A percentile compares a stretch with the other conserved stretches of the same genome.
These are phyloP conservation scores for Tubosaeta sp. DNA, from an alignment of 768 basidiomycete species.

Conservation along the genomic window DNA sequence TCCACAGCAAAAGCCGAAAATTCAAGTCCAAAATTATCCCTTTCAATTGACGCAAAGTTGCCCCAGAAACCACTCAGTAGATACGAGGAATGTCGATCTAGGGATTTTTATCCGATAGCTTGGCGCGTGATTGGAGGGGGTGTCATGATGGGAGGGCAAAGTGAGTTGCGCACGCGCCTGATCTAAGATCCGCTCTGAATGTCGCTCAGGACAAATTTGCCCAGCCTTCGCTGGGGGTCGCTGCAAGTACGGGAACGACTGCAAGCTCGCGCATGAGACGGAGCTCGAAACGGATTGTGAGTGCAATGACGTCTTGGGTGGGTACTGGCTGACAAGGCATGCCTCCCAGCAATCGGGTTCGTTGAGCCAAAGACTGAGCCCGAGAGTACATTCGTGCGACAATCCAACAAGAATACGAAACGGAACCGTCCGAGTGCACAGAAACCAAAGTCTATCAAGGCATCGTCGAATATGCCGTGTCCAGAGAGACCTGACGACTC, in stretches of 20 bases:
- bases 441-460: slow-evolving; percentile 6
- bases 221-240: slow-evolving; percentile 20
- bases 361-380: slow-evolving; percentile 9
- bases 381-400: not conserved
- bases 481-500: not conserved
- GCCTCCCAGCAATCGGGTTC: slow-evolving; percentile 12
- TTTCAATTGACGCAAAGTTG: slow-evolving; percentile 9
- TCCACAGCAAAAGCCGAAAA: not conserved
- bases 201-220: slow-evolving; percentile 22
- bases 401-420: slow-evolving; percentile 4
- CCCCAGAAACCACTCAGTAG: slow-evolving; percentile 26
- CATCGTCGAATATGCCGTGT: not conserved
- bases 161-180: slow-evolving; percentile 15
- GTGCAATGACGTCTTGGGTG: not conserved
- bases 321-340: not conserved
- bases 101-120: slow-evolving; percentile 57
- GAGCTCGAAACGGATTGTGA: slow-evolving; percentile 21
- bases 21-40: not conserved
- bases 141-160: slow-evolving; percentile 53
- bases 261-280: slow-evolving; percentile 29
- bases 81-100: slow-evolving; percentile 38
- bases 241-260: slow-evolving; percentile 26
- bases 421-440: slow-evolving; percentile 5
- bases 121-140: slow-evolving; percentile 81
- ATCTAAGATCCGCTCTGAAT: not conserved